A percentile compares a stretch with the other conserved stretches of the same genome.
Evolutionary conservation across 164 flowering plant species (phyloP).

Genomic region (Berberis vulgaris): DNA sequence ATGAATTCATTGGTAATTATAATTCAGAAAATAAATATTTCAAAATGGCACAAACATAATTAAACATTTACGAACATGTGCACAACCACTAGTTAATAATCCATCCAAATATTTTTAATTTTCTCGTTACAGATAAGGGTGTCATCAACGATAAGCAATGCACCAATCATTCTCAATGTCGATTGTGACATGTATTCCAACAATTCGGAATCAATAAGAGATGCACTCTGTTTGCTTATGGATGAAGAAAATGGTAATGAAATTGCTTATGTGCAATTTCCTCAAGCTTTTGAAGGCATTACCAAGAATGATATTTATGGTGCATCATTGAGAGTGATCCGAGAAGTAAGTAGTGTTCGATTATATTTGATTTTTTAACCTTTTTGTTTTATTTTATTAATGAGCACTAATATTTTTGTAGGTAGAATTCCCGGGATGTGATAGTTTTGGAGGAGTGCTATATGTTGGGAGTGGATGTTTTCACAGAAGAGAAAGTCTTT

Average conservation of each 20-base stretch:
- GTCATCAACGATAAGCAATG: constrained; percentile 55
- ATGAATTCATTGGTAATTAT: constrained; percentile 24
- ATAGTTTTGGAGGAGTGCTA: constrained; percentile 20
- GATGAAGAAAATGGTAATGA: neutral
- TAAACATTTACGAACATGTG: too few relatives aligned
- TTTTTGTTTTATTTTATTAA: too few relatives aligned
- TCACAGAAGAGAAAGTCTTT: constrained; percentile 49
- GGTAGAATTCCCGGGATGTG: constrained; percentile 47
- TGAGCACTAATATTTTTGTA: constrained; percentile 14
- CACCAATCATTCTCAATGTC: too few relatives aligned
- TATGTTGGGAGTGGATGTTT: constrained; percentile 70
- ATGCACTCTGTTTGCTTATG: neutral
- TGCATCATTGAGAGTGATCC: constrained; percentile 10
- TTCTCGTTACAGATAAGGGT: constrained; percentile 42
- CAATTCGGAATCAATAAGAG: neutral
- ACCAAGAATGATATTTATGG: neutral
- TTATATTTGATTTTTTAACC: neutral
- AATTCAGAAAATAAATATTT: too few relatives aligned
- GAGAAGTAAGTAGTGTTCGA: neutral
- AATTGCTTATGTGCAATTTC: neutral
- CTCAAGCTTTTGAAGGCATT: neutral
- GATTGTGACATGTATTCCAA: too few relatives aligned
- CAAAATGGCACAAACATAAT: too few relatives aligned
- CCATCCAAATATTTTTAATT: neutral
- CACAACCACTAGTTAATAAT: too few relatives aligned